phyloP scores from a whole-genome alignment of 441 rosid species.

The Flueggea neowawraea region DNA sequence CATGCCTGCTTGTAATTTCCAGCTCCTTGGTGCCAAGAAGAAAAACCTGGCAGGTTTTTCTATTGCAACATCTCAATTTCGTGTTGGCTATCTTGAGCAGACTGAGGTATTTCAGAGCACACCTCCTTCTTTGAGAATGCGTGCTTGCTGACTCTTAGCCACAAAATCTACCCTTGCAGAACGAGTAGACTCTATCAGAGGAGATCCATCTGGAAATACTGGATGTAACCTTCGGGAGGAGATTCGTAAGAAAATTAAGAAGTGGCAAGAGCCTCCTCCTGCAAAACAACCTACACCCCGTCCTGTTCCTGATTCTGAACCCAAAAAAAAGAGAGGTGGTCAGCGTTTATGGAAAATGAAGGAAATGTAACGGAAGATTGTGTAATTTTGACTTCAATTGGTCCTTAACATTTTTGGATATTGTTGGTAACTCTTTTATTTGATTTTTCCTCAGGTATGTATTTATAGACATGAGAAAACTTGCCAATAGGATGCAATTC shows the following conservation, averaged over 20 bases:
- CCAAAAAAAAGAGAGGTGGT: conserved; percentile 96
- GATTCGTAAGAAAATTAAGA: conserved; percentile 84
- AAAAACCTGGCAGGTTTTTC: conserved; percentile 97
- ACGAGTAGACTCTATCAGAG: conserved; percentile 80
- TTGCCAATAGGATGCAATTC: conserved; percentile 97
- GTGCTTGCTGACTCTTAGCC: conserved; percentile 85
- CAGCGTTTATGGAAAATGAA: conserved; percentile 93
- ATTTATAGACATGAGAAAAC: conserved; percentile 91
- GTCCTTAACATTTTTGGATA: background rate
- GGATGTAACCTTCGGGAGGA: conserved; percentile 62
- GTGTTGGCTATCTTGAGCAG: conserved; percentile 89
- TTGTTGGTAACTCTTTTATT: conserved; percentile 3
- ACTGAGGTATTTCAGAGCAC: conserved; percentile 87
- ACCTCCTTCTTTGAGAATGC: conserved; percentile 77
- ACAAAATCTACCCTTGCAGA: conserved; percentile 90
- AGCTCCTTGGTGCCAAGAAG: conserved; percentile 89
- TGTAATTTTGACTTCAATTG: background rate
- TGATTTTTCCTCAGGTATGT: conserved; percentile 55
- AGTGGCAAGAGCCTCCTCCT: conserved; percentile 99
- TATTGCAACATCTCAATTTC: conserved; percentile 78
- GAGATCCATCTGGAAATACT: conserved; percentile 75
- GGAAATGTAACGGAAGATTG: conserved; percentile 50
- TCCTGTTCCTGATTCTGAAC: conserved; percentile 98
- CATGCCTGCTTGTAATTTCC: conserved; percentile 97
- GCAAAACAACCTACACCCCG: conserved; percentile 98